These are phyloP conservation scores for Vigna unguiculata DNA, from an alignment of 306 rosid genomes.

Conservation along the genomic window DNA sequence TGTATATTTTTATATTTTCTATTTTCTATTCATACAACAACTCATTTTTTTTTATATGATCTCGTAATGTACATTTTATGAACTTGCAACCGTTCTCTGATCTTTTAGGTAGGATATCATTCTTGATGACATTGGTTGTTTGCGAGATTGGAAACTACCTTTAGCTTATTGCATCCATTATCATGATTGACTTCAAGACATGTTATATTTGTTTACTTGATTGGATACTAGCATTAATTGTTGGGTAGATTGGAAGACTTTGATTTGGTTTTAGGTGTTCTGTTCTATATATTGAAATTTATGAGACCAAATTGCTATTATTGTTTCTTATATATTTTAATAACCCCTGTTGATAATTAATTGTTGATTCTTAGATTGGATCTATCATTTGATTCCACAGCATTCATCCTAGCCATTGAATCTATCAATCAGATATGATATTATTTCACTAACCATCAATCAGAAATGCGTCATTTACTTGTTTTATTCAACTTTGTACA, in stretches of 20 bases:
- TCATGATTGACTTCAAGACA: not conserved
- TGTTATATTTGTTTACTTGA: constrained; percentile 2
- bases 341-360: not conserved
- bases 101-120: not conserved
- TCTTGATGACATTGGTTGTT: not conserved
- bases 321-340: constrained; percentile 1
- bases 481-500: constrained; percentile 37
- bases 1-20: not conserved
- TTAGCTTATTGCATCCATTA: constrained; percentile 10
- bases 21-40: not conserved
- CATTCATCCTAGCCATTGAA: not conserved
- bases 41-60: not conserved
- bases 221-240: constrained; percentile 2
- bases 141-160: not conserved
- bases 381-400: not conserved
- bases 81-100: not conserved
- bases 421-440: not conserved
- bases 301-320: not conserved
- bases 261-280: not conserved
- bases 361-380: not conserved
- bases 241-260: not conserved
- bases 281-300: not conserved
- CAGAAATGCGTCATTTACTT: not conserved
- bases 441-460: not conserved
- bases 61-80: not conserved